Evolutionary conservation across 2,329 filamentous ascomycete species (phyloP).

Genomic region (Myriosclerotinia scirpicola): DNA sequence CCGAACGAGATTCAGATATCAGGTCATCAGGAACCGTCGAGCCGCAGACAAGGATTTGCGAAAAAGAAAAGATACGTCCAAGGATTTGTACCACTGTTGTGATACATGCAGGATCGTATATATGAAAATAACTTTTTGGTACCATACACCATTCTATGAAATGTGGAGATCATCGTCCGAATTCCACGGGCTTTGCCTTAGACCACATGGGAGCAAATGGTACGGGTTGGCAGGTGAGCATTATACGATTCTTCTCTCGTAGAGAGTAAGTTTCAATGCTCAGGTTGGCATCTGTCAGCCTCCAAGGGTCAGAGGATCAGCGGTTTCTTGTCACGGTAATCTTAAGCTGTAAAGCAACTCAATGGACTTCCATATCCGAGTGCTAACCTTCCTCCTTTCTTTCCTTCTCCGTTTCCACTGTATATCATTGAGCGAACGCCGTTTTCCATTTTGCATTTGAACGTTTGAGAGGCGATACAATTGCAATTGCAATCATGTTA

Average conservation of each 20-base stretch:
- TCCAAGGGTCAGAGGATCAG: conserved; percentile 19
- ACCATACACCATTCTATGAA: background rate
- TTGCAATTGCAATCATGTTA: conserved; percentile 8
- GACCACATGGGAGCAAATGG: background rate
- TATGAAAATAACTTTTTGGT: conserved; percentile 13
- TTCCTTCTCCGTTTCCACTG: background rate
- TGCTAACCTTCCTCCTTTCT: background rate
- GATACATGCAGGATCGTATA: conserved; percentile 8
- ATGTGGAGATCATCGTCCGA: conserved; percentile 12
- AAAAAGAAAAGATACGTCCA: conserved; percentile 6
- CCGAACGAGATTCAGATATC: conserved; percentile 14
- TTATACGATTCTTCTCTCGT: conserved; percentile 1
- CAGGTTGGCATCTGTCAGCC: conserved; percentile 17
- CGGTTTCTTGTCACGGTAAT: conserved; percentile 13
- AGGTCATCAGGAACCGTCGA: conserved; percentile 20
- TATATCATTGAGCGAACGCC: conserved; percentile 17
- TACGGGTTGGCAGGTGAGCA: conserved; percentile 8
- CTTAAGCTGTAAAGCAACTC: conserved; percentile 4
- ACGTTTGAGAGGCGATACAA: background rate
- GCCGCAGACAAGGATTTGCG: conserved; percentile 14
- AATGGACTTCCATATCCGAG: background rate
- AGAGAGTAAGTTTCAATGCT: background rate
- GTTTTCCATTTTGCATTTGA: background rate
- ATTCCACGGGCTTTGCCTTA: background rate
- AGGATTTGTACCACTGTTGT: conserved; percentile 3